Evolutionary conservation across 2,329 filamentous ascomycete genomes (phyloP).

Genomic region (Aulographum hederae): DNA sequence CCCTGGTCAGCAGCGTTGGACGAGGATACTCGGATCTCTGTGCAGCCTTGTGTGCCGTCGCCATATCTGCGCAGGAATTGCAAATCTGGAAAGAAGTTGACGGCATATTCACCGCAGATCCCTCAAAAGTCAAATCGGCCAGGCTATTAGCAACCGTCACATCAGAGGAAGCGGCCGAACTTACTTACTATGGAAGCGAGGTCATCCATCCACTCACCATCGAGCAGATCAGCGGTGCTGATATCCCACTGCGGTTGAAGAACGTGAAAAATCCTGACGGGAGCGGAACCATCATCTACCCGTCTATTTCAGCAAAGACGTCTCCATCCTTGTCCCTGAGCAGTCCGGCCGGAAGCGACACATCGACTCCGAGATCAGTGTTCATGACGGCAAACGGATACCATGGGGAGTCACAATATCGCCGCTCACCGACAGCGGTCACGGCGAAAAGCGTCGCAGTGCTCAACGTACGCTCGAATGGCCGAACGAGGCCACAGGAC

Average conservation of each 20-base stretch:
- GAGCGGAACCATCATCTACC: conserved; percentile 68
- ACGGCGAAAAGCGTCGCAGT: conserved; percentile 97
- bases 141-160: conserved; percentile 75
- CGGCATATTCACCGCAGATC: conserved; percentile 77
- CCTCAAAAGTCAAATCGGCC: conserved; percentile 82
- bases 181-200: conserved; percentile 62
- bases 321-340: conserved; percentile 1
- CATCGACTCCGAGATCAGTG: conserved; percentile 17
- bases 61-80: conserved; percentile 68
- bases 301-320: conserved; percentile 37
- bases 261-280: conserved; percentile 77
- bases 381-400: conserved; percentile 21
- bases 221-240: conserved; percentile 68
- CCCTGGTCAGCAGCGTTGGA: conserved; percentile 78
- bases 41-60: conserved; percentile 79
- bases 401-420: conserved; percentile 5
- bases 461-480: conserved; percentile 96
- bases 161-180: conserved; percentile 81
- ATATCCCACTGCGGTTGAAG: conserved; percentile 77
- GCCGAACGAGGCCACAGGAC: conserved; percentile 84
- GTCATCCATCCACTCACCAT: conserved; percentile 98
- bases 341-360: conserved; percentile 27
- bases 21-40: conserved; percentile 95
- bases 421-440: conserved; percentile 40
- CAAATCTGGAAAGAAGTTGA: conserved; percentile 99